Conservation (phyloP, 441 rosid species). For the Adansonia madagascariensis region DNA sequence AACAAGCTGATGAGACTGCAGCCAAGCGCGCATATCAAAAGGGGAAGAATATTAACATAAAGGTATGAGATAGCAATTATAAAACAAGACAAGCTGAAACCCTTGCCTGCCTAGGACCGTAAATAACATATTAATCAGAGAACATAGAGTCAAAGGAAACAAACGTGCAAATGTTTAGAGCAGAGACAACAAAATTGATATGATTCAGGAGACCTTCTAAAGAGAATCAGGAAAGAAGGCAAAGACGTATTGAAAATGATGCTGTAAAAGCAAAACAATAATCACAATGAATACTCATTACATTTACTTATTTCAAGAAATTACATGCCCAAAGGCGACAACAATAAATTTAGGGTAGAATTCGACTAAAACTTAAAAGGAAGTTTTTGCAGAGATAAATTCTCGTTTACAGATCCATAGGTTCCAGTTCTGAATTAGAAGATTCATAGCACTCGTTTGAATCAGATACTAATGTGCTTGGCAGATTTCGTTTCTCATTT, state of each 20-base stretch:
- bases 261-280: not conserved
- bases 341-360: not conserved
- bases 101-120: not conserved
- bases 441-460: not conserved
- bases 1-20: not conserved
- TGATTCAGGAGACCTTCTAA: not conserved
- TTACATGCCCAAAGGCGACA: not conserved
- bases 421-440: not conserved
- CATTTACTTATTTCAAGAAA: not conserved
- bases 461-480: conserved; percentile 16
- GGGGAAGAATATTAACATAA: not conserved
- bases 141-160: not conserved
- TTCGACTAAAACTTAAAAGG: not conserved
- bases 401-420: conserved; percentile 2
- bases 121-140: conserved; percentile 3
- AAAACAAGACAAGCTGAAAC: not conserved
- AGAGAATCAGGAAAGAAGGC: not conserved
- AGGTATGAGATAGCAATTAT: not conserved
- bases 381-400: not conserved
- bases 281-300: not conserved
- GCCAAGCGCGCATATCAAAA: not conserved
- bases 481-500: not conserved
- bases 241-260: not conserved
- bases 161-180: not conserved
- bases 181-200: not conserved